A percentile compares a stretch with the other conserved stretches of the same genome.
Conservation (phyloP, 768 basidiomycete species). For the Hydnomerulius pinastri region DNA sequence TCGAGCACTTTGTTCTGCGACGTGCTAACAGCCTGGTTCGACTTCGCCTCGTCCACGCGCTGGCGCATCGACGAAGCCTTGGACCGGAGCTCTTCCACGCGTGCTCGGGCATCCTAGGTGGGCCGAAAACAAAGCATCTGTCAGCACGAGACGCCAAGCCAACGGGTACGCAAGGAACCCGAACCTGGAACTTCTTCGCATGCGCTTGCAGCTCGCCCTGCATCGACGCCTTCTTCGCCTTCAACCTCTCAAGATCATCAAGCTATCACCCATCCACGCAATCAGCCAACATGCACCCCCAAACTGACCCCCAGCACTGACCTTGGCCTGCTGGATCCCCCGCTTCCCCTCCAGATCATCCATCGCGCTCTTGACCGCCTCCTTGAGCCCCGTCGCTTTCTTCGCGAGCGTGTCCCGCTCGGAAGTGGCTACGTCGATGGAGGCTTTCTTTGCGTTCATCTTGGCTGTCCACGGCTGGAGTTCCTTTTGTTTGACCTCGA, state of each 20-base stretch:
- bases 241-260: conserved; percentile 19
- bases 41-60: conserved; percentile 85
- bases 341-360: conserved; percentile 47
- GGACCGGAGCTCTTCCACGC: conserved; percentile 46
- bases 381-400: conserved; percentile 64
- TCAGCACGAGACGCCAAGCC: too few species aligned
- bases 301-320: conserved; percentile 23
- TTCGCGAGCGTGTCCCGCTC: conserved; percentile 80
- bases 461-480: conserved; percentile 93
- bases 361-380: conserved; percentile 50
- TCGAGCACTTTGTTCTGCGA: conserved; percentile 87
- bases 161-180: conserved; percentile 8
- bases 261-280: conserved; percentile 15
- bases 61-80: conserved; percentile 70
- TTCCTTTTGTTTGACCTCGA: conserved; percentile 90
- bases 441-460: conserved; percentile 81
- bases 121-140: too few species aligned
- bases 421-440: conserved; percentile 80
- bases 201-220: conserved; percentile 48
- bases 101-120: conserved; percentile 37
- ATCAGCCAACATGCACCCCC: background rate
- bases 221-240: conserved; percentile 15
- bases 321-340: conserved; percentile 59
- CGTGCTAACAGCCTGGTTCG: conserved; percentile 80
- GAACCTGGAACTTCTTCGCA: conserved; percentile 55